These are phyloP conservation scores for Trapa incisa DNA, from an alignment of 345 rosid genomes.

Conservation along the genomic window DNA sequence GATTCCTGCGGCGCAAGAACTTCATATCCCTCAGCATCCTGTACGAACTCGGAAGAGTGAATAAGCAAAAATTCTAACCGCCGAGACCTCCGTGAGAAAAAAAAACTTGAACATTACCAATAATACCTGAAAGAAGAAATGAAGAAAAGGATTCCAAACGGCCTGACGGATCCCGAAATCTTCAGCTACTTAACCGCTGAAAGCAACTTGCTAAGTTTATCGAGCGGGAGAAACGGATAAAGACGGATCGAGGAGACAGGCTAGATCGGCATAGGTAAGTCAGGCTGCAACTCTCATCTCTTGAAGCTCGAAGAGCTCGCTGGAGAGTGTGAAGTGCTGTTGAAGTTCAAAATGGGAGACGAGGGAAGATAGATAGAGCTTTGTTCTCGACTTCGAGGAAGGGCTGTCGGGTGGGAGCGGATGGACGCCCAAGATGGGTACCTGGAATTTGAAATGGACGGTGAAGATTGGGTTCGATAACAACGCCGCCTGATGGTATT, in stretches of 20 bases:
- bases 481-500: neutral
- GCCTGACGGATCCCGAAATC: conserved; percentile 7
- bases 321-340: neutral
- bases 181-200: neutral
- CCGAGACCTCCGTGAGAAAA: neutral
- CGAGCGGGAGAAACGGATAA: neutral
- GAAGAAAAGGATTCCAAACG: conserved; percentile 24
- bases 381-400: neutral
- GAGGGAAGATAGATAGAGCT: neutral
- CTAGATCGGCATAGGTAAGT: neutral
- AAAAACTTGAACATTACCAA: neutral
- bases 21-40: conserved; percentile 69
- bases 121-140: conserved; percentile 32
- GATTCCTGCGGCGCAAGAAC: conserved; percentile 48
- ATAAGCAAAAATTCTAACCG: neutral
- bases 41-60: neutral
- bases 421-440: neutral
- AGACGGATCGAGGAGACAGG: neutral
- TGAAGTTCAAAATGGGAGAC: neutral
- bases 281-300: neutral
- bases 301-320: neutral
- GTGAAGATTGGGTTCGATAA: neutral
- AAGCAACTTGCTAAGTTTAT: neutral
- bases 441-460: conserved; percentile 1
- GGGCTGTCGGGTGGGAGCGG: neutral